Percentiles rank a stretch among this genome's conserved stretches.
Evolutionary conservation across 2,329 filamentous ascomycete species (phyloP).

Genomic region (Didymella keratinophila): DNA sequence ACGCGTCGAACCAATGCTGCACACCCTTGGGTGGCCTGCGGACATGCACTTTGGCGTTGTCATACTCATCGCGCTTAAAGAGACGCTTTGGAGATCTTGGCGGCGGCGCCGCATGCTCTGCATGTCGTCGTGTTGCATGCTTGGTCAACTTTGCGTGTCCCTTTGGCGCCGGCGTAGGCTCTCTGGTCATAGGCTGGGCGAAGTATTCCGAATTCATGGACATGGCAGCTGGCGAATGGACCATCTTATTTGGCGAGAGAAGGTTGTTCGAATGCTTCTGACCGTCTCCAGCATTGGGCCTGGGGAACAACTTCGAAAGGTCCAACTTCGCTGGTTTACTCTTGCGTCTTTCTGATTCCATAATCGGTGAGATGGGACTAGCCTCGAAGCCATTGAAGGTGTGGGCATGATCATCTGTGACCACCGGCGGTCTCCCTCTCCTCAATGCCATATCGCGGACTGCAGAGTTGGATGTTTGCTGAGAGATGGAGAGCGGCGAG

Average conservation of each 20-base stretch:
- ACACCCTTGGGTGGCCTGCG: conserved; percentile 58
- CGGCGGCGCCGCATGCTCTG: conserved; percentile 21
- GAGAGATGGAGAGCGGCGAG: conserved; percentile 53
- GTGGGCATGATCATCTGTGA: conserved; percentile 22
- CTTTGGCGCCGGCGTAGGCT: conserved; percentile 37
- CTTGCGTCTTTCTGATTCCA: conserved; percentile 38
- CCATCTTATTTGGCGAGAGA: conserved; percentile 51
- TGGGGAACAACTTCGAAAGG: conserved; percentile 54
- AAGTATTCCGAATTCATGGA: conserved; percentile 50
- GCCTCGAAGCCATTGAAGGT: conserved; percentile 23
- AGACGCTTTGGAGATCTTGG: conserved; percentile 38
- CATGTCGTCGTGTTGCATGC: conserved; percentile 31
- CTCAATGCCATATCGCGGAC: conserved; percentile 54
- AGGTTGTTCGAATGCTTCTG: conserved; percentile 31
- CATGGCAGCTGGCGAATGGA: conserved; percentile 52
- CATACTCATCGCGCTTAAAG: conserved; percentile 51
- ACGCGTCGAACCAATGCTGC: conserved; percentile 60
- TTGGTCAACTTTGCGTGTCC: conserved; percentile 36
- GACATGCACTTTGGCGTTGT: conserved; percentile 58
- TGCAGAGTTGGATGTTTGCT: conserved; percentile 56
- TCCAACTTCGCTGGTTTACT: conserved; percentile 51
- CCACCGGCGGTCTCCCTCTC: conserved; percentile 47
- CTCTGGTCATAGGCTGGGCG: conserved; percentile 43
- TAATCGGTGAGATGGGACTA: conserved; percentile 34
- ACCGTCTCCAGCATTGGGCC: conserved; percentile 37